These are phyloP conservation scores for Saccharomycopsis javanensis DNA, from an alignment of 805 yeast species.

Conservation along the genomic window DNA sequence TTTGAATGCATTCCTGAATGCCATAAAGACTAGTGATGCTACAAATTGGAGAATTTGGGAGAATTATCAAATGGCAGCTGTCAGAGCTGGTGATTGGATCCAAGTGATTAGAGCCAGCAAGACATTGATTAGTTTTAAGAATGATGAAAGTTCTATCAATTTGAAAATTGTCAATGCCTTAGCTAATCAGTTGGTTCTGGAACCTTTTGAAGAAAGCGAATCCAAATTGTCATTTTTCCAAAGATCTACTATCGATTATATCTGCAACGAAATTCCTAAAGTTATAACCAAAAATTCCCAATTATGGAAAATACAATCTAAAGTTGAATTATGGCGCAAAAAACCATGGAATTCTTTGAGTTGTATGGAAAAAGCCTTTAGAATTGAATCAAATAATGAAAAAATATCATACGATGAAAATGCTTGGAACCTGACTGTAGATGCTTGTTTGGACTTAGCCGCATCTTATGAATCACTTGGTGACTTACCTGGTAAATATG, in stretches of 20 bases:
- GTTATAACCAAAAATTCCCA: slow-evolving; percentile 51
- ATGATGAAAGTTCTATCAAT: slow-evolving; percentile 59
- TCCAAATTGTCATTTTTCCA: slow-evolving; percentile 51
- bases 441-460: slow-evolving; percentile 64
- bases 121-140: slow-evolving; percentile 48
- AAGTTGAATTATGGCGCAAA: slow-evolving; percentile 77
- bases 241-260: slow-evolving; percentile 54
- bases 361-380: slow-evolving; percentile 76
- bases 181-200: slow-evolving; percentile 49
- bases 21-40: slow-evolving; percentile 58
- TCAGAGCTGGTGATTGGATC: slow-evolving; percentile 76
- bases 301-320: slow-evolving; percentile 76
- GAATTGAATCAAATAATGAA: slow-evolving; percentile 59
- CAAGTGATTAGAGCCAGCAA: slow-evolving; percentile 74
- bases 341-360: slow-evolving; percentile 84
- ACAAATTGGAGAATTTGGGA: slow-evolving; percentile 88
- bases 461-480: slow-evolving; percentile 86
- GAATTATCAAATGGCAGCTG: slow-evolving; percentile 74
- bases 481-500: slow-evolving; percentile 68
- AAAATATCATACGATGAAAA: slow-evolving; percentile 50
- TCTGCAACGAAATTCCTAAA: slow-evolving; percentile 58
- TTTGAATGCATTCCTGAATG: slow-evolving; percentile 72
- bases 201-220: slow-evolving; percentile 33
- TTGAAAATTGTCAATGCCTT: slow-evolving; percentile 65
- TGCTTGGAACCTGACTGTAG: slow-evolving; percentile 73